phyloP scores from a whole-genome alignment of 192 early-diverging fungal genomes.

The Coemansia sp. region DNA sequence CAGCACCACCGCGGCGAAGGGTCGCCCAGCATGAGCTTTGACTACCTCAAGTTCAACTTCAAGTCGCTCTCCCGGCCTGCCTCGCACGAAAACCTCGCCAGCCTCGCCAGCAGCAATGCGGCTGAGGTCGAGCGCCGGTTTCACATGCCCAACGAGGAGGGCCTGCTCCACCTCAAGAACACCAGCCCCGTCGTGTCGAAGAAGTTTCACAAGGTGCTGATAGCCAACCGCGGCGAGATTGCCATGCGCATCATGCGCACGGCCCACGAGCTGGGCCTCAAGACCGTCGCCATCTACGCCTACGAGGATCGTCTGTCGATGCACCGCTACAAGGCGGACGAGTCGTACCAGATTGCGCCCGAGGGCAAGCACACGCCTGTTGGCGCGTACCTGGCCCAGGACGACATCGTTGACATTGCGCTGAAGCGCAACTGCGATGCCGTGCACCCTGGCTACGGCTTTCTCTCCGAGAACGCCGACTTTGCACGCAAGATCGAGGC shows the following conservation, averaged over 20 bases:
- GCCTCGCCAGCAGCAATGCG: slow-evolving; percentile 18
- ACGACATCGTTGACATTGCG: slow-evolving; percentile 91
- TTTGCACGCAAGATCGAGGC: slow-evolving; percentile 90
- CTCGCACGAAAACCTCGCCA: slow-evolving; percentile 48
- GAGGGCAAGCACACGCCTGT: slow-evolving; percentile 80
- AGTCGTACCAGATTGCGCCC: slow-evolving; percentile 93
- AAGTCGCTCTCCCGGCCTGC: slow-evolving; percentile 48
- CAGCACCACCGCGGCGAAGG: slow-evolving; percentile 29
- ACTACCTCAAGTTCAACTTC: slow-evolving; percentile 58
- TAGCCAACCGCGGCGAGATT: slow-evolving; percentile 79
- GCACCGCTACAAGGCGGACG: slow-evolving; percentile 97
- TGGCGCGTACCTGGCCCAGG: slow-evolving; percentile 94
- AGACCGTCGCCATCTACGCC: slow-evolving; percentile 86
- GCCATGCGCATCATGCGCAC: slow-evolving; percentile 94
- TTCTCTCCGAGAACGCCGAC: slow-evolving; percentile 90
- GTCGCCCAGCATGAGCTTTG: slow-evolving; percentile 53
- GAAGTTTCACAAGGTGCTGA: slow-evolving; percentile 57
- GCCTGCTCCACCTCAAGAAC: slow-evolving; percentile 53
- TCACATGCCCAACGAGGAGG: slow-evolving; percentile 60
- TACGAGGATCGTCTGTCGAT: slow-evolving; percentile 90
- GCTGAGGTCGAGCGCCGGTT: slow-evolving; percentile 55
- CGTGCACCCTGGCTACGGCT: slow-evolving; percentile 98
- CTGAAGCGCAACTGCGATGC: slow-evolving; percentile 77
- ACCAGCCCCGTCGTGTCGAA: slow-evolving; percentile 51
- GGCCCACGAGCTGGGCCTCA: slow-evolving; percentile 90